A percentile compares a stretch with the other conserved stretches of the same genome.
phyloP scores from a whole-genome alignment of 2,329 filamentous ascomycete species.

The Claviceps citrina region DNA sequence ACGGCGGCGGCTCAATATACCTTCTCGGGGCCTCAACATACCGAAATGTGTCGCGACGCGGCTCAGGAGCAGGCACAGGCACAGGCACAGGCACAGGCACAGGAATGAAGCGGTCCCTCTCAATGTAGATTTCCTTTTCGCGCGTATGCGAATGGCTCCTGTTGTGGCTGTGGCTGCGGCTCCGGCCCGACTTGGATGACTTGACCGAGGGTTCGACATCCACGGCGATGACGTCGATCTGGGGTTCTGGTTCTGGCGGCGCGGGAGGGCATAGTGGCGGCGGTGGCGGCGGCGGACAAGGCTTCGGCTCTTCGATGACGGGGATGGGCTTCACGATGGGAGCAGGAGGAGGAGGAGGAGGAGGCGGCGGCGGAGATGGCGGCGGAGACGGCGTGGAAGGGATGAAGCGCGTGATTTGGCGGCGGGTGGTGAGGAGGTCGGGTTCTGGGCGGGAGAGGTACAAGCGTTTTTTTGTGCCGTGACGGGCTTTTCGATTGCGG shows the following conservation, averaged over 20 bases:
- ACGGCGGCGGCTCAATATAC: conserved; percentile 13
- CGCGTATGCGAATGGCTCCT: conserved; percentile 11
- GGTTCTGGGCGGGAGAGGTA: conserved; percentile 26
- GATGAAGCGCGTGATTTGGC: conserved; percentile 23
- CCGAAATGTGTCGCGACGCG: conserved; percentile 33
- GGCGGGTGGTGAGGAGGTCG: conserved; percentile 22
- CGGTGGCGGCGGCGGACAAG: background rate
- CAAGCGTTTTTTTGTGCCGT: conserved; percentile 25
- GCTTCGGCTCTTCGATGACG: conserved; percentile 5
- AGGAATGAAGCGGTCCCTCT: conserved; percentile 34
- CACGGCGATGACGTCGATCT: conserved; percentile 25
- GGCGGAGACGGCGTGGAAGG: conserved; percentile 20
- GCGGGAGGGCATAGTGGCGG: conserved; percentile 8
- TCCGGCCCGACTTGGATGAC: conserved; percentile 12
- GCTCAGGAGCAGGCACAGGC: conserved; percentile 24
- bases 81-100: conserved; percentile 27
- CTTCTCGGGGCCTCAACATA: conserved; percentile 36
- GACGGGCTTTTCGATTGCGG: conserved; percentile 3
- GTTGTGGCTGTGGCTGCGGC: conserved; percentile 16
- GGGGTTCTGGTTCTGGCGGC: conserved; percentile 13
- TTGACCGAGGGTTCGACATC: conserved; percentile 18
- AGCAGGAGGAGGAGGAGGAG: conserved; percentile 4
- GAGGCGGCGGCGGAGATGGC: conserved; percentile 9
- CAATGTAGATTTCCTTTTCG: conserved; percentile 34
- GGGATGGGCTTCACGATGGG: conserved; percentile 5